Evolutionary conservation across 352 stramenopile species (phyloP), one percentile per base, ranked within the genome.

Genomic region (Phytophthora cryptogea): DNA sequence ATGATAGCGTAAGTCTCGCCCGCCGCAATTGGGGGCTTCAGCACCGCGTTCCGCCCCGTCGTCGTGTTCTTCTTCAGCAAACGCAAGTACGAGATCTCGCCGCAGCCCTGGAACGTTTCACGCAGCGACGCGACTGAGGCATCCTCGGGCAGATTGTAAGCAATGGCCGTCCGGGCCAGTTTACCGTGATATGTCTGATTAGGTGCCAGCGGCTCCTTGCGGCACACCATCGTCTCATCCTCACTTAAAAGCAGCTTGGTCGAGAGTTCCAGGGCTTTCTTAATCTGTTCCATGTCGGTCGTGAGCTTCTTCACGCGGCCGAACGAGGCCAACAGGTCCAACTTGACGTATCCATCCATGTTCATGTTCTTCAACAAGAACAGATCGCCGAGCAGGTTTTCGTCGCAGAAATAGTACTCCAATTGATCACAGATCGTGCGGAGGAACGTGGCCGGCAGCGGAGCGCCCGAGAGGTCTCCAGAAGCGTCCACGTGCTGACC

Each of bases 351-450:
- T 52, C 86, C 86, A 55, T 95, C 83, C 60, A 83, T 80, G 57
- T 95, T 95, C 86, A 95, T 95, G 59, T 95, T 95, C 64, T 95
- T 95, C 32, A 95, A 55, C 70, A 95, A 58, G 47, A 93, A 93
- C 23, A 95, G 57, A 61, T 95, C 83, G 32, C 83, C 83, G 4
- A 93, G 78, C 35, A 95, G 59, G 73, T 95, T 95, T 44, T 95
- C 86, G 52, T 95, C 86, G 56, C 86, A 95, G 53, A 95, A 95
- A 63, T 95, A 95, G 66, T 89, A 93, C 66, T 95, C 86, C 51
- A 95, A 67, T 58, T 95, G 86, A 58, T 95, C 86, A 54, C 86
- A 95, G 62, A 95, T 91, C 57, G 86, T 93, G 33, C 80, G 72
- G 40, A 95, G 60, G 57, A 95, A 95, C 9, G 86, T 95, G 5